Percentiles rank a stretch among this genome's conserved stretches.
phyloP scores from a whole-genome alignment of 2,329 filamentous ascomycete genomes.

The Nigrograna mackinnonii region DNA sequence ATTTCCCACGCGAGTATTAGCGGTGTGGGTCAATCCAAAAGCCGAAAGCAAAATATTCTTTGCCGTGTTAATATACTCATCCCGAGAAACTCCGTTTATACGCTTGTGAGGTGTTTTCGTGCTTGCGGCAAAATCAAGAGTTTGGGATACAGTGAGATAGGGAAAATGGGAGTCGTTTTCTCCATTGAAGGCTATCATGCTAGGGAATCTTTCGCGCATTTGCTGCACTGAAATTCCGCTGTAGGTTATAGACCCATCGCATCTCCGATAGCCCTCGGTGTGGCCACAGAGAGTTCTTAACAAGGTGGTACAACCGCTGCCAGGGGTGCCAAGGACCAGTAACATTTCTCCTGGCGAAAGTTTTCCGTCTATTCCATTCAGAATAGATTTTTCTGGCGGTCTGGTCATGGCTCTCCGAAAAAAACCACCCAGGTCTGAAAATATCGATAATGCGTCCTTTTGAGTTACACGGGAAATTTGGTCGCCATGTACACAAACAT shows the following conservation, averaged over 20 bases:
- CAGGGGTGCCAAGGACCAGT: constrained; percentile 45
- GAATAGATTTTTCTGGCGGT: constrained; percentile 44
- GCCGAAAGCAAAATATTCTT: constrained; percentile 62
- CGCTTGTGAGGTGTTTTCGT: constrained; percentile 1
- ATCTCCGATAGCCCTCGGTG: constrained; percentile 49
- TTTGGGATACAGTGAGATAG: constrained; percentile 81
- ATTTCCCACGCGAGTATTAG: constrained; percentile 71
- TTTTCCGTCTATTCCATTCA: constrained; percentile 65
- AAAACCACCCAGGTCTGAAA: background rate
- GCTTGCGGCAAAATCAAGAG: constrained; percentile 50
- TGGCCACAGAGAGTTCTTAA: constrained; percentile 54
- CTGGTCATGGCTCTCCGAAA: background rate
- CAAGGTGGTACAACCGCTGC: constrained; percentile 63
- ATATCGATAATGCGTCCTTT: constrained; percentile 3
- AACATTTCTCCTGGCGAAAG: constrained; percentile 52
- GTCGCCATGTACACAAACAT: constrained; percentile 3
- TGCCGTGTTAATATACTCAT: constrained; percentile 32
- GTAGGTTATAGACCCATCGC: constrained; percentile 73
- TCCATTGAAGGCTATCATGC: constrained; percentile 78
- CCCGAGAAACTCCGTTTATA: constrained; percentile 62
- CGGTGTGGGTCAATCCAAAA: constrained; percentile 69
- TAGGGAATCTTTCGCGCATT: constrained; percentile 62
- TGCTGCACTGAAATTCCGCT: constrained; percentile 34
- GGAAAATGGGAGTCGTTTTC: constrained; percentile 81
- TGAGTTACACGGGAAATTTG: background rate